A percentile compares a stretch with the other conserved stretches of the same genome.
Evolutionary conservation across 2,329 filamentous ascomycete genomes (phyloP).

Genomic region (Sporothrix humicola): DNA sequence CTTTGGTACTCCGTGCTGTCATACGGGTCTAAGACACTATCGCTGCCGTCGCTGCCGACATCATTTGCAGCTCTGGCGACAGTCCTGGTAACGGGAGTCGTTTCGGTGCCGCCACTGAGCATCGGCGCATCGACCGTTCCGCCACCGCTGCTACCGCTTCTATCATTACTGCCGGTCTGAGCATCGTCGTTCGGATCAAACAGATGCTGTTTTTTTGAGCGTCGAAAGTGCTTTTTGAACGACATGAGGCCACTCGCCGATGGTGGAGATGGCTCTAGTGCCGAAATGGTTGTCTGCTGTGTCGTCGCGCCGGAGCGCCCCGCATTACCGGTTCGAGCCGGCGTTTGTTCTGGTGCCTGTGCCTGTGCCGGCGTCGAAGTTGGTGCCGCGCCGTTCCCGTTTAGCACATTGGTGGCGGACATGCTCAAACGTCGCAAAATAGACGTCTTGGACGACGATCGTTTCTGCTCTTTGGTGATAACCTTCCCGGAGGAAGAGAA

Average conservation of each 20-base stretch:
- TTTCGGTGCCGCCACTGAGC: neutral
- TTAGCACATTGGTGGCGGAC: slow-evolving; percentile 17
- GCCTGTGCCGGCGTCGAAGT: neutral
- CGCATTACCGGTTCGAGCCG: slow-evolving; percentile 12
- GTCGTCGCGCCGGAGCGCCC: neutral
- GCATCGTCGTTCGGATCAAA: neutral
- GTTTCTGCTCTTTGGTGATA: slow-evolving; percentile 22
- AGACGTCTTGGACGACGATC: slow-evolving; percentile 20
- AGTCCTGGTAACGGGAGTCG: neutral
- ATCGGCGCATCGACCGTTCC: slow-evolving; percentile 17
- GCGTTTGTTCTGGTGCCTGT: neutral
- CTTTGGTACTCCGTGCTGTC: neutral
- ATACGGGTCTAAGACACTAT: neutral
- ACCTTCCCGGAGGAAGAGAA: neutral
- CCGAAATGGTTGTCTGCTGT: neutral
- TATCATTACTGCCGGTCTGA: neutral
- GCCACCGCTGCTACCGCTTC: neutral
- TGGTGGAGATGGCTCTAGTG: too few species aligned
- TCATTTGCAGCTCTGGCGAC: neutral
- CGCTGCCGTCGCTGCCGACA: neutral
- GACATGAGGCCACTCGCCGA: slow-evolving; percentile 5
- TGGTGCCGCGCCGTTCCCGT: neutral
- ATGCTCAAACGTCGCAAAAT: slow-evolving; percentile 19
- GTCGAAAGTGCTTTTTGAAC: slow-evolving; percentile 23
- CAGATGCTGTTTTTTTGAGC: slow-evolving; percentile 6